These are phyloP conservation scores for Brettanomyces sp. DNA, from an alignment of 805 yeast genomes.

Conservation along the genomic window DNA sequence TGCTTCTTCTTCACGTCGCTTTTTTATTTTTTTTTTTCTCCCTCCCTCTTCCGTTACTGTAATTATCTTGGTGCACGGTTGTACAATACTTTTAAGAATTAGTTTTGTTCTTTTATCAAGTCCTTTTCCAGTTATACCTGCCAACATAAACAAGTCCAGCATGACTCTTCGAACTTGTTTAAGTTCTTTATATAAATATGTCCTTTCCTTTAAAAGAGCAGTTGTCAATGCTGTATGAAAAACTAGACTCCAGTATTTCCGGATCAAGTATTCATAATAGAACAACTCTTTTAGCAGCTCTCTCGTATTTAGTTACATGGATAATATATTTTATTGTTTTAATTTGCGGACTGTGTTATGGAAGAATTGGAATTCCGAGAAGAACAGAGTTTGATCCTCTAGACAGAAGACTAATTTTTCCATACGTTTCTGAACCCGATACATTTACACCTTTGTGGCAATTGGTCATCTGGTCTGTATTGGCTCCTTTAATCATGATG, in stretches of 20 bases:
- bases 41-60: no score
- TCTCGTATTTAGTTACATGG: slow-evolving; percentile 27
- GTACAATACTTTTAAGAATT: no score
- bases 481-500: slow-evolving; percentile 26
- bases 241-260: background rate
- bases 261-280: background rate
- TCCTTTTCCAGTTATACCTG: no score
- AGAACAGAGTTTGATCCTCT: slow-evolving; percentile 30
- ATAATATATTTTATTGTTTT: slow-evolving; percentile 16
- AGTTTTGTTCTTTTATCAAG: no score
- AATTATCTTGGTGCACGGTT: no score
- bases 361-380: slow-evolving; percentile 27
- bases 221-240: no score
- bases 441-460: slow-evolving; percentile 25
- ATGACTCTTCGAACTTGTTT: background rate
- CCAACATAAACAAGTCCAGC: background rate
- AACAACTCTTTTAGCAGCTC: slow-evolving; percentile 15
- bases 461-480: slow-evolving; percentile 22
- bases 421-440: slow-evolving; percentile 25
- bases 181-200: background rate
- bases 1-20: no score
- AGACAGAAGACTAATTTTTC: slow-evolving; percentile 26
- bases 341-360: slow-evolving; percentile 21
- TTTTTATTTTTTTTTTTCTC: no score
- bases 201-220: no score